Evolutionary conservation across 2,329 filamentous ascomycete genomes (phyloP), one percentile per base, ranked within the genome.

Genomic region (Ophiocordyceps camponoti-leonardi): DNA sequence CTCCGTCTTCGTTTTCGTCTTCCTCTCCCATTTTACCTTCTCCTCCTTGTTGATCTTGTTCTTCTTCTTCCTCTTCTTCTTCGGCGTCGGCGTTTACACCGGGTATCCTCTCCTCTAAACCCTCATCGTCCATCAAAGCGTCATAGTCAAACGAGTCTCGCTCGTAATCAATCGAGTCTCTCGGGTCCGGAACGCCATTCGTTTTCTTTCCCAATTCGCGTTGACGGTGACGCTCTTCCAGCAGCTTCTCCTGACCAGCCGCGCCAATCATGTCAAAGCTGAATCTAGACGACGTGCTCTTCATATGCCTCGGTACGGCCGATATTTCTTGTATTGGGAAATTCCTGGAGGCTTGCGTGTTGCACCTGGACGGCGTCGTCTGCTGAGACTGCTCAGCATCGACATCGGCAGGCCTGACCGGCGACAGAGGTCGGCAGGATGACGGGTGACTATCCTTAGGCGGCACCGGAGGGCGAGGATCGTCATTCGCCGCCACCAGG

Each of bases 211-310:
- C 78, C 28, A 79, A 65, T 49, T 80, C 75, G 45, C 77, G 75
- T 51, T 82, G 73, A 16, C 80, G 69, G 58, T 86, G 82, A 43
- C 78, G 73, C 52, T 86, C 84, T 58, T 86, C 85, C 39, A 87
- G 64, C 35, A 82, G 58, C 58, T 79, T 81, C 59, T 81, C 77
- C 53, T 79, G 71, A 48, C 75, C 72, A 14, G 81, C 81, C 6
- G 76, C 76, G 6, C 80, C 81, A 16, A 79, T 74, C 69, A 87
- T 84, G 54, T 88, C 83, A 54, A 90, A 90, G 54, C 83, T 88
- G 56, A 90, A 88, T 14, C 84, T 70, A 0, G 82, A 86, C 0
- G 83, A 84, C 12, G 80, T 84, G 57, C 83, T 87, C 61, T 80
- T 81, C 77, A 81, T 81, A 49, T 81, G 77, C 48, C 65, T 73